Base-by-base conservation (phyloP, 2,329 filamentous ascomycete genomes). In the Calonectria hawksworthii region DNA sequence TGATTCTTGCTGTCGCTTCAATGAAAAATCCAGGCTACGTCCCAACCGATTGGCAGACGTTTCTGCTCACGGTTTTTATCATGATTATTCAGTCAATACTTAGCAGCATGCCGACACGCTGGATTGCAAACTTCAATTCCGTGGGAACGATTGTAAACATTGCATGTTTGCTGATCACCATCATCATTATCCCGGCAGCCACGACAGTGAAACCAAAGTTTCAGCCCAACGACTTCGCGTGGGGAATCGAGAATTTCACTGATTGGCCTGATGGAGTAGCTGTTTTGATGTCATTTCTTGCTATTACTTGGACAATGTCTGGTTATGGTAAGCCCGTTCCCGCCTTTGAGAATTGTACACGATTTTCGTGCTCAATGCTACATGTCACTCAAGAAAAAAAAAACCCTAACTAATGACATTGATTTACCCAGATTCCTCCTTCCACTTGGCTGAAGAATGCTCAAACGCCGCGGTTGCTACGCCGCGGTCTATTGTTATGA, bases 241-340 rank as follows among this genome's bases (percentile, higher is more conserved):
- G 73, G 73, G 36, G 69, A 1, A 69, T 74, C 8, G n/a, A 74
- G 16, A 74, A 74, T 21, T n/a, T 72, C 7, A 74, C 73, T 7
- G 73, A 74, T 18, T 74, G 69, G 69, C 73, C 73, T n/a, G 73
- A 74, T 59, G 73, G 73, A 14, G n/a, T 72, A 4, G 54, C 73
- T 5, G 70, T 74, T 23, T 41, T 74, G 50, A 74, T 74, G 73
- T 74, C 73, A 7, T 74, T 74, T 26, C 73, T 74, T 21, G 69
- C 73, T 26, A 74, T 74, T 14, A 72, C 73, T 3, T 74, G 73
- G 73, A 74, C 73, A 14, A 74, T 74, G 73, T 74, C 73, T 18
- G 73, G 73, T n/a, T 74, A 74, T 63, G 73, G 73, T 74, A 34
- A 28, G 23, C 7, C 6, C 30, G 23, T 11, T 30, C 11, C 51